Evolutionary conservation across 208 protist genomes (phyloP).

Genomic region (Trypanosomatidae sp.): DNA sequence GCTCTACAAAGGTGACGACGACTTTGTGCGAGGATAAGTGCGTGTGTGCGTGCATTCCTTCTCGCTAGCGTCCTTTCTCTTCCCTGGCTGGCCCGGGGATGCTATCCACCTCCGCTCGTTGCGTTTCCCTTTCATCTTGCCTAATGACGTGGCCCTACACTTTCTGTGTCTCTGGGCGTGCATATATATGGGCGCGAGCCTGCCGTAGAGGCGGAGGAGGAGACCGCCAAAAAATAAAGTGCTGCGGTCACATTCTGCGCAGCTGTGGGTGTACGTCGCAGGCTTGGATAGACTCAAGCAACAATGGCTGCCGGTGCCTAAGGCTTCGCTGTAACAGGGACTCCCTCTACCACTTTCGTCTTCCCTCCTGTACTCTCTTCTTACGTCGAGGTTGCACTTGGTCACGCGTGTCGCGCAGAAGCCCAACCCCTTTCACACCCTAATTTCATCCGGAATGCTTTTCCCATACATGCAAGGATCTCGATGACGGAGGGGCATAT

Average conservation of each 20-base stretch:
- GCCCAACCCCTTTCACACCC: not conserved
- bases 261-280: not conserved
- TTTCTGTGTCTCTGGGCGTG: not conserved
- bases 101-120: not conserved
- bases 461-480: no score
- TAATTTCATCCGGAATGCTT: no score
- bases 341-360: slow-evolving; percentile 1
- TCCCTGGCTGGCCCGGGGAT: not conserved
- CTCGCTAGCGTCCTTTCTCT: not conserved
- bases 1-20: not conserved
- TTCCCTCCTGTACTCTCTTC: slow-evolving; percentile 5
- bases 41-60: not conserved
- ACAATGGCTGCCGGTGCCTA: not conserved
- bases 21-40: not conserved
- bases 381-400: not conserved
- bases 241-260: not conserved
- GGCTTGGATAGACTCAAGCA: not conserved
- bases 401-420: not conserved
- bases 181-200: not conserved
- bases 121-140: not conserved
- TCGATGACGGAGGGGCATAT: not conserved
- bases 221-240: not conserved
- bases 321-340: not conserved
- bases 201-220: not conserved
- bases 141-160: not conserved